A percentile compares a stretch with the other conserved stretches of the same genome.
Evolutionary conservation across 192 early-diverging fungal species (phyloP).

Genomic region (Endogone sp.): DNA sequence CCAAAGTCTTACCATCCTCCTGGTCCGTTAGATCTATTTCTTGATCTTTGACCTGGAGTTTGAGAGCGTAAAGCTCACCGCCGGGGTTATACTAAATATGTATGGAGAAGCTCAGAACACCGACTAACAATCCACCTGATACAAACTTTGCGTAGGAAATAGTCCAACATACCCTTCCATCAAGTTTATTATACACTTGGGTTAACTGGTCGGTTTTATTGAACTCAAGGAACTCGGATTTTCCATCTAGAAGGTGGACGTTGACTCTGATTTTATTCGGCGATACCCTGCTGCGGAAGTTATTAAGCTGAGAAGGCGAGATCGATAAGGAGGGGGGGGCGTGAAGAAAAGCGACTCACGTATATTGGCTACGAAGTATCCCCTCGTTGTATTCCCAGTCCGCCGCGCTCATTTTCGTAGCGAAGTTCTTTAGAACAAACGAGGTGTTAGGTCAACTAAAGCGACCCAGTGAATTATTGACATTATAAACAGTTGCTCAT

Average conservation of each 20-base stretch:
- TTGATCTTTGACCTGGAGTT: neutral
- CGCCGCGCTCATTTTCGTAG: neutral
- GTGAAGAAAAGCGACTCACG: neutral
- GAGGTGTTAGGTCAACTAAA: too few relatives aligned
- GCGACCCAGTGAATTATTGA: too few relatives aligned
- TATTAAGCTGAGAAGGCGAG: neutral
- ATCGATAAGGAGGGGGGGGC: neutral
- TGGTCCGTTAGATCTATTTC: neutral
- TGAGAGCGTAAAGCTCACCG: neutral
- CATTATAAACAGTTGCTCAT: too few relatives aligned
- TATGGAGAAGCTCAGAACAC: neutral
- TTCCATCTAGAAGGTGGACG: neutral
- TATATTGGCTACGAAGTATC: neutral
- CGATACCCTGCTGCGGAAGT: neutral
- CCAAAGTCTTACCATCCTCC: neutral
- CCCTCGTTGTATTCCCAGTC: neutral
- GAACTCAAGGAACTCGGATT: neutral
- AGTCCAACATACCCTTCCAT: neutral
- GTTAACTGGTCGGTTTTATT: neutral
- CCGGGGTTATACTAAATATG: neutral
- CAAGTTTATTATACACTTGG: neutral
- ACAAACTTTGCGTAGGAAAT: neutral
- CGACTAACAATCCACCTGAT: neutral
- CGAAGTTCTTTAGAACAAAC: too few relatives aligned
- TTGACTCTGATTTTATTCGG: neutral